phyloP scores from a whole-genome alignment of 139 green algal genomes.

The Tetradesmus lagerheimii region DNA sequence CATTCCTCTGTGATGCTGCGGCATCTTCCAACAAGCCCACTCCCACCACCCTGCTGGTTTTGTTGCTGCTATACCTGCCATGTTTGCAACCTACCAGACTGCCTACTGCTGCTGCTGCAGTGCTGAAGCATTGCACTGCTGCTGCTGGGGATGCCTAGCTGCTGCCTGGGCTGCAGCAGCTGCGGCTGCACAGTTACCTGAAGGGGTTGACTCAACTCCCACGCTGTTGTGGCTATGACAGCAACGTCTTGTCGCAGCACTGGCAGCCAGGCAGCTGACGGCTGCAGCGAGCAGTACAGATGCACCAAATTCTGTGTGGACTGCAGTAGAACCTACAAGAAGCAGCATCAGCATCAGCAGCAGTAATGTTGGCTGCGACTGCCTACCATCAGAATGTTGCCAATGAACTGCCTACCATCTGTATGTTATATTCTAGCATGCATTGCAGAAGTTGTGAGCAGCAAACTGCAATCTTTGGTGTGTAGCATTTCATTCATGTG shows the following conservation, averaged over 20 bases:
- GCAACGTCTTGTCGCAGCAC: slow-evolving; percentile 1
- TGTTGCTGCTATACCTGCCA: neutral
- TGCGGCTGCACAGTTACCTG: neutral
- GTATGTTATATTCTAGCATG: too few species aligned
- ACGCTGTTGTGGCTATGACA: slow-evolving; percentile 25
- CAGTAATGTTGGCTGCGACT: too few species aligned
- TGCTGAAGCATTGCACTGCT: neutral
- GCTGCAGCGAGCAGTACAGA: slow-evolving; percentile 16
- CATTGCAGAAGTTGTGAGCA: too few species aligned
- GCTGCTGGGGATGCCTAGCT: neutral
- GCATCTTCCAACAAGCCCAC: neutral
- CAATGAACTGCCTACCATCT: too few species aligned
- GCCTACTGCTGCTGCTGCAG: neutral
- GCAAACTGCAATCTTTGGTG: too few species aligned
- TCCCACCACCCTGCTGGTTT: neutral
- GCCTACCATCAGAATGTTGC: too few species aligned
- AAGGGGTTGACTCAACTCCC: slow-evolving; percentile 13
- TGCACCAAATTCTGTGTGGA: neutral
- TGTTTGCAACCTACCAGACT: neutral
- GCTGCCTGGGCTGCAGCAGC: neutral
- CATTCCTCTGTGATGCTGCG: neutral
- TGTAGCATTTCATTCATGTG: too few species aligned
- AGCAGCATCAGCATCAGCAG: neutral
- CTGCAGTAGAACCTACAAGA: neutral
- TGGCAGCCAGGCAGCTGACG: slow-evolving; percentile 2